phyloP scores from a whole-genome alignment of 2,329 filamentous ascomycete species.

The Pseudopithomyces chartarum region DNA sequence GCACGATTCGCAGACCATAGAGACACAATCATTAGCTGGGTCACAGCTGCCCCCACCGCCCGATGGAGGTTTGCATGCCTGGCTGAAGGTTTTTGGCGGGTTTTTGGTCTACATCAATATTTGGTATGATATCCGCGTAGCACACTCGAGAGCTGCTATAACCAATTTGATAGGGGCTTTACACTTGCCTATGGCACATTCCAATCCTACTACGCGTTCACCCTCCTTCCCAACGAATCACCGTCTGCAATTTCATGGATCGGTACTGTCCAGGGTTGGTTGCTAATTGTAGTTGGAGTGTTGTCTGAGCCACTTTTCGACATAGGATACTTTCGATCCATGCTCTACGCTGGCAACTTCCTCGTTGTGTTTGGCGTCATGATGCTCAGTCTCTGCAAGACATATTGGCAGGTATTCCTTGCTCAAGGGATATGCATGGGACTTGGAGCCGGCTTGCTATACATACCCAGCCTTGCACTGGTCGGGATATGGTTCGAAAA shows the following conservation, averaged over 20 bases:
- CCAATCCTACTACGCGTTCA: slow-evolving; percentile 51
- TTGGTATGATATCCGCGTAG: slow-evolving; percentile 24
- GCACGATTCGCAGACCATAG: slow-evolving; percentile 12
- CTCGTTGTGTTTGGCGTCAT: slow-evolving; percentile 65
- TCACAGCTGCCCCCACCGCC: slow-evolving; percentile 39
- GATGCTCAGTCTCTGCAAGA: slow-evolving; percentile 62
- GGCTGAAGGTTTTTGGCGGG: slow-evolving; percentile 46
- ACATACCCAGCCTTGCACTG: slow-evolving; percentile 44
- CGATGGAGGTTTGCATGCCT: slow-evolving; percentile 45
- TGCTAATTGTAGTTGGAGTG: slow-evolving; percentile 60
- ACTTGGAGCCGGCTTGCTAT: slow-evolving; percentile 41
- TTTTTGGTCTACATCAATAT: slow-evolving; percentile 48
- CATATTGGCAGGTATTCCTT: slow-evolving; percentile 61
- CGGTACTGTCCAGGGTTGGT: slow-evolving; percentile 50
- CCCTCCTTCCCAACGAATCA: slow-evolving; percentile 43
- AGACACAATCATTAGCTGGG: slow-evolving; percentile 23
- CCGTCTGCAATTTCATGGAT: slow-evolving; percentile 53
- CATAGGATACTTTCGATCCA: slow-evolving; percentile 51
- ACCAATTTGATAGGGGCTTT: slow-evolving; percentile 41
- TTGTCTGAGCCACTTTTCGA: slow-evolving; percentile 55
- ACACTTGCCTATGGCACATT: slow-evolving; percentile 50
- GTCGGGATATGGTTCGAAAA: slow-evolving; percentile 44
- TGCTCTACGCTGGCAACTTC: slow-evolving; percentile 54
- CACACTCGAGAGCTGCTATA: slow-evolving; percentile 1
- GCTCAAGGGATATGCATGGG: slow-evolving; percentile 59